These are phyloP conservation scores for Diversispora eburnea DNA, from an alignment of 192 early-diverging fungal species.

Conservation along the genomic window DNA sequence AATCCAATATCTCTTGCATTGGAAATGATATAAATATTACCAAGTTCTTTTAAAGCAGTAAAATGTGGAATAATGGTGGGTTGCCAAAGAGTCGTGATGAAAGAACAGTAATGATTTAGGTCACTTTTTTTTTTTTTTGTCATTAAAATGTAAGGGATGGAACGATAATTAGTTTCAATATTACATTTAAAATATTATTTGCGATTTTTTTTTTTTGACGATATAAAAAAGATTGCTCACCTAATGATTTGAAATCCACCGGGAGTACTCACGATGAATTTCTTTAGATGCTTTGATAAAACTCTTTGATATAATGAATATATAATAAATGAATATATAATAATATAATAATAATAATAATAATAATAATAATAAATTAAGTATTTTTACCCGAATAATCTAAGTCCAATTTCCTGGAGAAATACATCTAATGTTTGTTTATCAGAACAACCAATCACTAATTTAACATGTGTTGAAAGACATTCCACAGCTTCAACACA, in stretches of 20 bases:
- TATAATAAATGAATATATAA: not conserved
- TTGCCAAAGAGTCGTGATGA: constrained; percentile 60
- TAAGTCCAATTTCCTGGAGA: constrained; percentile 80
- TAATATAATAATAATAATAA: not conserved
- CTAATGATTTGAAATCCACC: constrained; percentile 90
- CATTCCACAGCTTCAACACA: constrained; percentile 75
- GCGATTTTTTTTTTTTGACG: not conserved
- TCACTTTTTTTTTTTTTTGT: constrained; percentile 46
- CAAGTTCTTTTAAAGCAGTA: constrained; percentile 73
- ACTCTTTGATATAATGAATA: constrained; percentile 45
- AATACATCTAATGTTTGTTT: constrained; percentile 87
- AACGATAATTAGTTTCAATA: not conserved
- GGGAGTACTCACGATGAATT: constrained; percentile 71
- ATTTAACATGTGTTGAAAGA: constrained; percentile 69
- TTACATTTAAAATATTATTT: not conserved
- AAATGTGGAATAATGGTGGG: constrained; percentile 67
- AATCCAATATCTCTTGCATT: constrained; percentile 66
- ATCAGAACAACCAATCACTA: constrained; percentile 74
- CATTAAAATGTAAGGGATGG: not conserved
- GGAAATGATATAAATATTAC: constrained; percentile 77
- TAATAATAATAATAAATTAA: not conserved
- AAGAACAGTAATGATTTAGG: constrained; percentile 77
- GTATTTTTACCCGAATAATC: constrained; percentile 76
- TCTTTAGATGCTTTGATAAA: constrained; percentile 79
- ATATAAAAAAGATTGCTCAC: constrained; percentile 33